Conservation (phyloP, 192 early-diverging fungal genomes). For the Paraglomus occultum region DNA sequence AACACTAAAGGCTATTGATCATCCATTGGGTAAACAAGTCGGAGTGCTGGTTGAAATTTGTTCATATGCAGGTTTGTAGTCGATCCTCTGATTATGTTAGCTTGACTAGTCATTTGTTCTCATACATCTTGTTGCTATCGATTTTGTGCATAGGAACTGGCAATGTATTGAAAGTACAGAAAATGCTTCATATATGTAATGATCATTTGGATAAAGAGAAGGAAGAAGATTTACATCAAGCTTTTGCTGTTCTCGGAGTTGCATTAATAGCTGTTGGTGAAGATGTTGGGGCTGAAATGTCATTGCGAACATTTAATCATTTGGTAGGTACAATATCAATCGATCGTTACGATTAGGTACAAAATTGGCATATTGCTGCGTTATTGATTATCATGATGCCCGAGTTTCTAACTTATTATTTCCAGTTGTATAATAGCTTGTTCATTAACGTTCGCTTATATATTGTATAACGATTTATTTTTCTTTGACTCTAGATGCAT, state of each 20-base stretch:
- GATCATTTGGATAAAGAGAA: conserved; percentile 95
- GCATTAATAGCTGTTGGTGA: conserved; percentile 97
- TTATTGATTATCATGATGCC: no score
- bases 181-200: conserved; percentile 93
- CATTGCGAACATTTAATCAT: conserved; percentile 92
- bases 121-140: not conserved
- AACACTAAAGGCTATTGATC: conserved; percentile 92
- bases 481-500: conserved; percentile 73
- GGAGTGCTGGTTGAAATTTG: conserved; percentile 85
- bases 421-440: not conserved
- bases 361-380: no score
- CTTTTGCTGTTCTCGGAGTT: conserved; percentile 94
- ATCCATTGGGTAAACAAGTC: conserved; percentile 88
- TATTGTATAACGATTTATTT: conserved; percentile 7
- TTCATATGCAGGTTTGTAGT: conserved; percentile 73
- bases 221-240: conserved; percentile 77
- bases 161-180: conserved; percentile 95
- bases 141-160: conserved; percentile 65
- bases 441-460: not conserved
- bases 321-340: conserved; percentile 51
- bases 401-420: no score
- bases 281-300: conserved; percentile 95
- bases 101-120: no score
- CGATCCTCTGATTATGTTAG: not conserved
- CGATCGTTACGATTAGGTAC: not conserved